These are phyloP conservation scores for Kernera saxatilis DNA, from an alignment of 345 rosid species.

Conservation along the genomic window DNA sequence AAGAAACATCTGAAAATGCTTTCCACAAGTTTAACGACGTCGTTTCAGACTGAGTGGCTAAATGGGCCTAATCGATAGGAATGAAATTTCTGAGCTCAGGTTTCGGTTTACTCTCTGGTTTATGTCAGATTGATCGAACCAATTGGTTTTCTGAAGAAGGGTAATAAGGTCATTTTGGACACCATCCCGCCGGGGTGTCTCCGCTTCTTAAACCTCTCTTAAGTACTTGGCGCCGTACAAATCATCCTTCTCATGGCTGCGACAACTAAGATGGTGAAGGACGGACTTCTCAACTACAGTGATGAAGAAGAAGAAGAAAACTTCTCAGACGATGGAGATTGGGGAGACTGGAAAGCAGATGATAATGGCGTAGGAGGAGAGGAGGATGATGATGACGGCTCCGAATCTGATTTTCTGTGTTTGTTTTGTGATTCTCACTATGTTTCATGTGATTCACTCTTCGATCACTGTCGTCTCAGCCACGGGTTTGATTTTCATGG, in stretches of 20 bases:
- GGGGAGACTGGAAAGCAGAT: slow-evolving; percentile 64
- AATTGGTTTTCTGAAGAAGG: not conserved
- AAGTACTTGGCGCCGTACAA: slow-evolving; percentile 8
- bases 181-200: slow-evolving; percentile 10
- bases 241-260: not conserved
- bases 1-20: slow-evolving; percentile 6
- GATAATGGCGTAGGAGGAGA: slow-evolving; percentile 29
- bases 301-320: slow-evolving; percentile 30
- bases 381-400: slow-evolving; percentile 28
- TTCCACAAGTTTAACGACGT: not conserved
- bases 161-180: not conserved
- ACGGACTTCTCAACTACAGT: slow-evolving; percentile 6
- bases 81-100: not conserved
- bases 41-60: not conserved
- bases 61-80: slow-evolving; percentile 1
- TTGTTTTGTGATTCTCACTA: slow-evolving; percentile 58
- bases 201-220: slow-evolving; percentile 31
- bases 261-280: slow-evolving; percentile 11
- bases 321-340: slow-evolving; percentile 37
- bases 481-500: slow-evolving; percentile 62
- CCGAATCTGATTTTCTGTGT: slow-evolving; percentile 44
- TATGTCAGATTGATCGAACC: not conserved
- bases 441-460: slow-evolving; percentile 46
- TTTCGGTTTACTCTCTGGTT: slow-evolving; percentile 5
- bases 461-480: slow-evolving; percentile 50